A percentile compares a stretch with the other conserved stretches of the same genome.
Evolutionary conservation across 2,329 filamentous ascomycete genomes (phyloP).

Genomic region (Pseudogymnoascus sp.): DNA sequence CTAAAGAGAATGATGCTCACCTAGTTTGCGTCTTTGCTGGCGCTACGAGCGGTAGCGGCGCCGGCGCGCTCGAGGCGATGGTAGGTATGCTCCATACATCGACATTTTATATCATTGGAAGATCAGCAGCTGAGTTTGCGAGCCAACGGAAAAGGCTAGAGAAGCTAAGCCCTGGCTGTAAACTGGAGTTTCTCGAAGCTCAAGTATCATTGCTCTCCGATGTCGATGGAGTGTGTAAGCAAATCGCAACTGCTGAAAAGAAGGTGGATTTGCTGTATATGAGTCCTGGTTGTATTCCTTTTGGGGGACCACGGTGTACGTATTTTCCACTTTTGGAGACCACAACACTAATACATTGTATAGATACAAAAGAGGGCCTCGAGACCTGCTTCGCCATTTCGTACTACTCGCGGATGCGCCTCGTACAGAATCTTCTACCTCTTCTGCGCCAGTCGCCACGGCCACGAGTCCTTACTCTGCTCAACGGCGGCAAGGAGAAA

Average conservation of each 20-base stretch:
- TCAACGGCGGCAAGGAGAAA: conserved; percentile 46
- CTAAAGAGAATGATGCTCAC: conserved; percentile 17
- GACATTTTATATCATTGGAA: conserved; percentile 9
- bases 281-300: conserved; percentile 33
- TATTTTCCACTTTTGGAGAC: conserved; percentile 12
- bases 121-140: not conserved
- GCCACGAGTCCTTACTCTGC: conserved; percentile 48
- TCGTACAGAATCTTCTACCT: conserved; percentile 50
- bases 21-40: conserved; percentile 44
- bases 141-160: conserved; percentile 34
- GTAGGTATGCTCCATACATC: conserved; percentile 9
- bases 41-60: conserved; percentile 42
- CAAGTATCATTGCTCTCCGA: conserved; percentile 45
- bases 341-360: conserved; percentile 18
- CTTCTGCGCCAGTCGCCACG: conserved; percentile 39
- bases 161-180: conserved; percentile 36
- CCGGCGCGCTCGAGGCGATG: conserved; percentile 11
- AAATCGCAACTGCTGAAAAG: conserved; percentile 38
- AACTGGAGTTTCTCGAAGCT: conserved; percentile 41
- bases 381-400: conserved; percentile 43
- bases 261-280: conserved; percentile 42
- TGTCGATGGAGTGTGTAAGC: conserved; percentile 41
- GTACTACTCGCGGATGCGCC: conserved; percentile 52
- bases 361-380: conserved; percentile 51
- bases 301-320: conserved; percentile 23